These are phyloP conservation scores for Globisporangium spiculum DNA, from an alignment of 352 stramenopile species.

Conservation along the genomic window DNA sequence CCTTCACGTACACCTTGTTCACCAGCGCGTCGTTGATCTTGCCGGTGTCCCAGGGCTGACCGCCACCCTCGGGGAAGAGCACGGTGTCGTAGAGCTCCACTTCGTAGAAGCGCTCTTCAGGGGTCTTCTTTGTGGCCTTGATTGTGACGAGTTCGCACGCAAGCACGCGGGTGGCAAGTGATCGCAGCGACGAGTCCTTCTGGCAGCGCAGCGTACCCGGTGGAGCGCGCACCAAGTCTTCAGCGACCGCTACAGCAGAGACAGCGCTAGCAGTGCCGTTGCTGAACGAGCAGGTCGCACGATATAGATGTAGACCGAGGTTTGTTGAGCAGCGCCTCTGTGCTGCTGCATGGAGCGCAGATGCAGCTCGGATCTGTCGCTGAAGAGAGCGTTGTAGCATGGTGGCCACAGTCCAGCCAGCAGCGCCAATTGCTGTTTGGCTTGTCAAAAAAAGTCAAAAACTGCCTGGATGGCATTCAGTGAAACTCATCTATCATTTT, in stretches of 20 bases:
- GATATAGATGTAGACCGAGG: neutral
- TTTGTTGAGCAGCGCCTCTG: neutral
- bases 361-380: neutral
- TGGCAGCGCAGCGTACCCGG: neutral
- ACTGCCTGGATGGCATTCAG: neutral
- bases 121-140: neutral
- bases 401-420: neutral
- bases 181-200: neutral
- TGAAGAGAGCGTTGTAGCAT: neutral
- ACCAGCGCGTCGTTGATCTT: slow-evolving; percentile 44
- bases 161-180: neutral
- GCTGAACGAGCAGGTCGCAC: neutral
- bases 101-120: slow-evolving; percentile 3
- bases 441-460: neutral
- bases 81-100: slow-evolving; percentile 76
- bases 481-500: neutral
- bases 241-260: neutral
- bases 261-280: neutral
- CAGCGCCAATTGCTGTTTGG: neutral
- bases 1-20: slow-evolving; percentile 59
- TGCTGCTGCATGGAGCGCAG: neutral
- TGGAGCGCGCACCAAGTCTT: neutral
- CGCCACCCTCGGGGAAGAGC: slow-evolving; percentile 85
- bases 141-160: neutral
- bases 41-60: slow-evolving; percentile 84